Evolutionary conservation across 805 yeast species (phyloP).

Genomic region (Yarrowia divulgata): DNA sequence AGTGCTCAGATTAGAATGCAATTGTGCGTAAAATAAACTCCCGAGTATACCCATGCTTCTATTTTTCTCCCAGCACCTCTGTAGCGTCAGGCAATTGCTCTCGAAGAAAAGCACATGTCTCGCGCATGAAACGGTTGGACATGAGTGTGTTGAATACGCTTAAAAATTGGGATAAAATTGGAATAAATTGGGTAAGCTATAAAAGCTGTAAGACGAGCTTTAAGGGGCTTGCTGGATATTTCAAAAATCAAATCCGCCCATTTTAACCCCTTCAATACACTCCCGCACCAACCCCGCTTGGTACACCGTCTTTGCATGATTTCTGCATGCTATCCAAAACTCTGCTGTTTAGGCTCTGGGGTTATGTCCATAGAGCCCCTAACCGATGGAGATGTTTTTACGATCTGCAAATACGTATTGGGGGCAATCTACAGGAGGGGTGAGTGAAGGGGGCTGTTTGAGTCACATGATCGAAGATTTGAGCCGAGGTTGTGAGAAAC

Average conservation of each 20-base stretch:
- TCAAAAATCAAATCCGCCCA: background rate
- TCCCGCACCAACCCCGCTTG: background rate
- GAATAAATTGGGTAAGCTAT: background rate
- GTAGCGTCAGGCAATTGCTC: background rate
- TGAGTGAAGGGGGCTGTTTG: background rate
- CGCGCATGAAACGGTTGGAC: background rate
- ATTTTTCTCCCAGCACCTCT: background rate
- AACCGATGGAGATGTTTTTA: constrained; percentile 7
- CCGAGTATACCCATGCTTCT: background rate
- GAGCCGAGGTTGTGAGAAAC: too few species aligned
- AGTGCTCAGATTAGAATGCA: background rate
- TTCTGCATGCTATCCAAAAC: constrained; percentile 6
- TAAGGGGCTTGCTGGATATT: background rate
- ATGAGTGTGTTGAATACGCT: too few species aligned
- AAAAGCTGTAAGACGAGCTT: background rate
- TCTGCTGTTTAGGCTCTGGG: constrained; percentile 24
- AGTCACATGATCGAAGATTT: too few species aligned
- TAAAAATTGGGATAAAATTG: background rate
- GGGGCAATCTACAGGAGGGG: background rate
- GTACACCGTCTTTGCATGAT: background rate
- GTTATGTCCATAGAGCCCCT: constrained; percentile 4
- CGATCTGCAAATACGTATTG: background rate
- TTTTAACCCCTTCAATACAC: background rate
- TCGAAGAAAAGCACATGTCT: background rate
- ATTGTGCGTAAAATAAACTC: background rate